Evolutionary conservation across 1,284 basidiomycete genomes (phyloP).

Genomic region (Bondarzewia mesenterica): DNA sequence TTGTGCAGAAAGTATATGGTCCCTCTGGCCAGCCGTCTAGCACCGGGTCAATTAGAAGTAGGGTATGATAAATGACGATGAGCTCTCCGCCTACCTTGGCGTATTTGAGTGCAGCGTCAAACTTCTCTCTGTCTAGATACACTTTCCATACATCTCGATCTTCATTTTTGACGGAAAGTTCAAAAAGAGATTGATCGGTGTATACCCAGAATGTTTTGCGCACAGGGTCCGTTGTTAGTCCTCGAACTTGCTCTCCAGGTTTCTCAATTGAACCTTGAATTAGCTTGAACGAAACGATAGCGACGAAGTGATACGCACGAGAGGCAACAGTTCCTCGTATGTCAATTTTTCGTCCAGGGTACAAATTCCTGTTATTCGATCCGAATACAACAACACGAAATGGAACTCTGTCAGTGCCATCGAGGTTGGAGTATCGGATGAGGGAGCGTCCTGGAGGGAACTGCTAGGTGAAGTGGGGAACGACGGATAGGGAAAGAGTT

Average conservation of each 20-base stretch:
- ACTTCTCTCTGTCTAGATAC: slow-evolving; percentile 75
- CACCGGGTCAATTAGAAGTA: slow-evolving; percentile 5
- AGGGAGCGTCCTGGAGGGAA: slow-evolving; percentile 15
- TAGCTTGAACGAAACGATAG: slow-evolving; percentile 2
- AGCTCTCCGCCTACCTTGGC: slow-evolving; percentile 54
- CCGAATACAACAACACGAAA: slow-evolving; percentile 80
- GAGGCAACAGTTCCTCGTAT: slow-evolving; percentile 77
- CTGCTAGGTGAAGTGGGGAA: slow-evolving; percentile 21
- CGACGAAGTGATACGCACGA: slow-evolving; percentile 41
- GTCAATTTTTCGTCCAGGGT: slow-evolving; percentile 76
- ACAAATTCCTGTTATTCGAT: slow-evolving; percentile 74
- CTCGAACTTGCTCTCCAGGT: slow-evolving; percentile 64
- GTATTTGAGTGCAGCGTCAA: slow-evolving; percentile 72
- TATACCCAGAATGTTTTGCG: slow-evolving; percentile 94
- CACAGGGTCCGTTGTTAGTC: slow-evolving; percentile 76
- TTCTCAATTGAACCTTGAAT: slow-evolving; percentile 38
- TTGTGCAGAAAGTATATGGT: slow-evolving; percentile 79
- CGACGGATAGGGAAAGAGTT: slow-evolving; percentile 60
- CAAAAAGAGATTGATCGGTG: slow-evolving; percentile 85
- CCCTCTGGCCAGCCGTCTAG: slow-evolving; percentile 79
- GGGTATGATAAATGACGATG: background rate
- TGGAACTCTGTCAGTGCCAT: slow-evolving; percentile 90
- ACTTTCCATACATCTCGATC: slow-evolving; percentile 93
- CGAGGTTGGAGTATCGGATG: slow-evolving; percentile 48
- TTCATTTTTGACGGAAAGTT: slow-evolving; percentile 83